phyloP scores from a whole-genome alignment of 495 filamentous ascomycete genomes.

The Trichoderma erinaceum region DNA sequence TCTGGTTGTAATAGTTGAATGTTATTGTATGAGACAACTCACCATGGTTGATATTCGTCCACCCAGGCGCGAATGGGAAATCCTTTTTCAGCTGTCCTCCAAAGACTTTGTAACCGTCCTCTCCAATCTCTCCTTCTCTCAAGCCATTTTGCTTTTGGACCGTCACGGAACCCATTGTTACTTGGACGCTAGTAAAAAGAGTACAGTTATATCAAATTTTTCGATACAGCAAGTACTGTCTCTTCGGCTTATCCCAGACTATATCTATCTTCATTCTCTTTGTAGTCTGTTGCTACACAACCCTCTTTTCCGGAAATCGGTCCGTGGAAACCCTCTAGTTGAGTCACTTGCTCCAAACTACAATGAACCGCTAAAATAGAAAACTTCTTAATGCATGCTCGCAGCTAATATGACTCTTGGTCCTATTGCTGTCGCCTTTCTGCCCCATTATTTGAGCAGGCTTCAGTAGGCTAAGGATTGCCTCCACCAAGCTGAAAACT shows the following conservation, averaged over 20 bases:
- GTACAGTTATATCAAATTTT: too few relatives aligned
- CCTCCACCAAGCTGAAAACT: too few relatives aligned
- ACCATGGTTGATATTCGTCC: constrained; percentile 81
- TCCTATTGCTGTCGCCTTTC: too few relatives aligned
- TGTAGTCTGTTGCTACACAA: background rate
- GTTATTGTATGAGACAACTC: constrained; percentile 17
- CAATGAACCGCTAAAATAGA: too few relatives aligned
- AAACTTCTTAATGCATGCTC: too few relatives aligned
- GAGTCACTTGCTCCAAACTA: too few relatives aligned
- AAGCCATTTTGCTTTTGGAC: background rate
- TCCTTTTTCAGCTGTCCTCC: constrained; percentile 58
- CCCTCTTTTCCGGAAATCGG: background rate
- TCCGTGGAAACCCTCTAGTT: background rate
- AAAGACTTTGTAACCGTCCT: constrained; percentile 31
- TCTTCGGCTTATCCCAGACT: too few relatives aligned
- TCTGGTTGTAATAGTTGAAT: background rate
- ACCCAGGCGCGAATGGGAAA: constrained; percentile 64
- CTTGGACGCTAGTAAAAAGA: too few relatives aligned
- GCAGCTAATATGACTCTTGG: too few relatives aligned
- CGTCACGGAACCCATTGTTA: background rate
- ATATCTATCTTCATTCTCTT: background rate
- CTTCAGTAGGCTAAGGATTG: too few relatives aligned
- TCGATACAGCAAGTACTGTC: too few relatives aligned
- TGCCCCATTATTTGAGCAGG: too few relatives aligned
- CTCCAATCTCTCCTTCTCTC: background rate